These are phyloP conservation scores for Blastobotrys aristatus DNA, from an alignment of 1,139 yeast genomes.

Conservation along the genomic window DNA sequence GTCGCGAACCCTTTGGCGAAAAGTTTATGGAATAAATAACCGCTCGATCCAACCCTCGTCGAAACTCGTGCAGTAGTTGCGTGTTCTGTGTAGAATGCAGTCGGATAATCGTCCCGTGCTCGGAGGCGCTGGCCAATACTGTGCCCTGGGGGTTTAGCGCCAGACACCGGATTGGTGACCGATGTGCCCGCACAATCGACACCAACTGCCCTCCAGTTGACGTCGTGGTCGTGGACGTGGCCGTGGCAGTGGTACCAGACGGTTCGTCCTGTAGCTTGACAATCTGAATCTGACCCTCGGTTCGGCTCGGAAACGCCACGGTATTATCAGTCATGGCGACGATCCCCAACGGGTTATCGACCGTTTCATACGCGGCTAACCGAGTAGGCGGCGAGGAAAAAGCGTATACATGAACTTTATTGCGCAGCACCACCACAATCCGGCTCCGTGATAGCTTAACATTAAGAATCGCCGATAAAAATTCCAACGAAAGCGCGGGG, in stretches of 20 bases:
- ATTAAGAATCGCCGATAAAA: constrained; percentile 66
- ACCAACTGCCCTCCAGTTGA: constrained; percentile 40
- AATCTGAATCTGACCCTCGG: constrained; percentile 69
- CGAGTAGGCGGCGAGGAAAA: constrained; percentile 74
- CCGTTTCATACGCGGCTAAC: constrained; percentile 67
- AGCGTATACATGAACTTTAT: constrained; percentile 68
- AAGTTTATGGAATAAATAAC: constrained; percentile 76
- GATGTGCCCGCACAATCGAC: constrained; percentile 80
- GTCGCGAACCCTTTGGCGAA: constrained; percentile 64
- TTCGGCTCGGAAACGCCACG: constrained; percentile 62
- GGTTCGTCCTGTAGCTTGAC: constrained; percentile 54
- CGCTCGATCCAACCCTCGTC: constrained; percentile 86
- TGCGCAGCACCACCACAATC: constrained; percentile 64
- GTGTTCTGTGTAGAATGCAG: constrained; percentile 72
- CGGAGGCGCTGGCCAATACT: constrained; percentile 82
- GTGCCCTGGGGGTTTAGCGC: constrained; percentile 69
- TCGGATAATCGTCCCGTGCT: constrained; percentile 79
- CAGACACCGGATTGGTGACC: constrained; percentile 60
- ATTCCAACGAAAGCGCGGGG: constrained; percentile 69
- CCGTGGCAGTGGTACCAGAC: not conserved
- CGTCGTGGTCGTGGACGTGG: not conserved
- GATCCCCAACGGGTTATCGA: constrained; percentile 60
- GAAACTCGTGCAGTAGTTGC: constrained; percentile 69
- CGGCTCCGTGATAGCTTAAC: constrained; percentile 70
- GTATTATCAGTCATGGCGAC: constrained; percentile 55